These are phyloP conservation scores for Gentiana macrophylla DNA, from an alignment of 257 asterid genomes.

Conservation along the genomic window DNA sequence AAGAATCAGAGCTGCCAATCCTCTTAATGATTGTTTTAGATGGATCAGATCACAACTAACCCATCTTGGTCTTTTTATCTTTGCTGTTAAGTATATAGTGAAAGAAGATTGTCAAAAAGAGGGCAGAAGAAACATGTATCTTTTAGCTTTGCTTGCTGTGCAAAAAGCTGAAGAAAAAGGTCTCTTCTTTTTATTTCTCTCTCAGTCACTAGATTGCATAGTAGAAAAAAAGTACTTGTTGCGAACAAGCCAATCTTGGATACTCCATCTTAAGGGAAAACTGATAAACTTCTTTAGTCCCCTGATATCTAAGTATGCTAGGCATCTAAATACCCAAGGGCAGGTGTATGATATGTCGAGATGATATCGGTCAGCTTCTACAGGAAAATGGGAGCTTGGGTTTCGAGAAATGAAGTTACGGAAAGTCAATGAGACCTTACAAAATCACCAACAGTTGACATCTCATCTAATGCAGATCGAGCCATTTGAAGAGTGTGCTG, in stretches of 20 bases:
- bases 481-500: slow-evolving; percentile 49
- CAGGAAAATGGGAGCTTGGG: slow-evolving; percentile 53
- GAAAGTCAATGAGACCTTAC: slow-evolving; percentile 73
- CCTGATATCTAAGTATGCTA: slow-evolving; percentile 69
- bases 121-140: too few relatives aligned
- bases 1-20: too few relatives aligned
- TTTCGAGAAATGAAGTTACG: slow-evolving; percentile 52
- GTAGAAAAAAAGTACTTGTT: background rate
- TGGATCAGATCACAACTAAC: too few relatives aligned
- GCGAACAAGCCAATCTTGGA: background rate
- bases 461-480: slow-evolving; percentile 68
- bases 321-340: slow-evolving; percentile 97
- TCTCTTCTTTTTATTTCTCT: too few relatives aligned
- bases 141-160: too few relatives aligned
- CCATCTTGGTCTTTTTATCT: too few relatives aligned
- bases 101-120: too few relatives aligned
- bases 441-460: slow-evolving; percentile 75
- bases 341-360: slow-evolving; percentile 79
- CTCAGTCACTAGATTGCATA: too few relatives aligned
- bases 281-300: slow-evolving; percentile 71
- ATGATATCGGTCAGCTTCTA: slow-evolving; percentile 89
- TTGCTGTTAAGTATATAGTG: too few relatives aligned
- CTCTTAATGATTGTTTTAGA: too few relatives aligned
- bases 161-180: too few relatives aligned
- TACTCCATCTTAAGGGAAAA: slow-evolving; percentile 43